Evolutionary conservation across 2,329 filamentous ascomycete species (phyloP), one percentile per base, ranked within the genome.

Genomic region (Pestalotiopsis sp.): DNA sequence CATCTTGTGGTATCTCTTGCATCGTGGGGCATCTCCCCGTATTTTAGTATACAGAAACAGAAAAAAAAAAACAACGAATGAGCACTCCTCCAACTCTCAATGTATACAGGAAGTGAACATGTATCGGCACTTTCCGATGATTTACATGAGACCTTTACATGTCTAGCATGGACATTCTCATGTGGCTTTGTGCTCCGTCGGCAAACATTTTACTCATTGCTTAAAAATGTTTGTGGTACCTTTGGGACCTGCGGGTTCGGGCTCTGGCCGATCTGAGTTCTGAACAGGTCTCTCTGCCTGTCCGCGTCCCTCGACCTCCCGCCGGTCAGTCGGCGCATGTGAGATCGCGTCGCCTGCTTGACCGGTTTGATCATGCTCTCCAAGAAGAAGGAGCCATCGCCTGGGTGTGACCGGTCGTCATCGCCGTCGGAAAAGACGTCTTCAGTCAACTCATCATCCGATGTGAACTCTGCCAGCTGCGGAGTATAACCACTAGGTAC

Each of bases 381-480:
- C 27, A 88, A 79, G 69, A 86, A 86, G 77, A 88, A 89, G 0
- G 85, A 86, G 20, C 82, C 79, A 56, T 86, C 83, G 13, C 78
- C n/a, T 67, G 58, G 25, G 77, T 79, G 23, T 78, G 79, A 56
- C 76, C 80, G 72, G 78, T 90, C 83, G 73, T 90, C 83, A 78
- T 94, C 92, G 14, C 90, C 90, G 72, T 98, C 95, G 0, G 93
- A 97, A 73, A 95, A 91, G 0, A 92, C 86, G 65, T 92, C 93
- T 57, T 93, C 91, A 1, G 85, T 83, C 58, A 87, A 84, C 73
- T 97, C 94, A 68, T 97, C 94, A 68, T 97, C 92, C 0, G 92
- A 93, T 2, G 90, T 84, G 63, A 93, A 86, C 13, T 92, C 89
- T 49, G 84, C 85, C 67, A 88, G 84, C 41, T 85, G 85, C 12